phyloP scores from a whole-genome alignment of 164 flowering plant genomes.

The Dillenia suffruticosa region DNA sequence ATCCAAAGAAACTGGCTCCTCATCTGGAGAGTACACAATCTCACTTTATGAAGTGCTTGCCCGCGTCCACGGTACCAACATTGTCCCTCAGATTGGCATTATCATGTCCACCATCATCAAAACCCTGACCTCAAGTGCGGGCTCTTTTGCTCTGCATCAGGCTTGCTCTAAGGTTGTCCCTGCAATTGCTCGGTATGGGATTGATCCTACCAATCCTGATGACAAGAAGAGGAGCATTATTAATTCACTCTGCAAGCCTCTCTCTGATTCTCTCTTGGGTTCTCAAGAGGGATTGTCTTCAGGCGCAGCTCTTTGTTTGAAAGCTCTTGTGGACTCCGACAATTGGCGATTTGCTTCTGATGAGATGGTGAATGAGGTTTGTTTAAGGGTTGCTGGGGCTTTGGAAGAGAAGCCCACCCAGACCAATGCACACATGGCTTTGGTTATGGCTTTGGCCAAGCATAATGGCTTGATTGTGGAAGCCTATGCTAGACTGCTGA shows the following conservation, averaged over 20 bases:
- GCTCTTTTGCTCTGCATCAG: slow-evolving; percentile 84
- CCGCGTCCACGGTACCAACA: slow-evolving; percentile 72
- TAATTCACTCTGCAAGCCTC: slow-evolving; percentile 76
- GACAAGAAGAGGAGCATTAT: slow-evolving; percentile 66
- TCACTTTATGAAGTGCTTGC: slow-evolving; percentile 90
- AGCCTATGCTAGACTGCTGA: slow-evolving; percentile 75
- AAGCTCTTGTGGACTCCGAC: slow-evolving; percentile 89
- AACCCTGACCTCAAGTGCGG: slow-evolving; percentile 77
- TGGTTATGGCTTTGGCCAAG: slow-evolving; percentile 82
- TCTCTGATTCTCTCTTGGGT: slow-evolving; percentile 64
- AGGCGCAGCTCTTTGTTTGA: slow-evolving; percentile 89
- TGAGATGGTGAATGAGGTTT: slow-evolving; percentile 83
- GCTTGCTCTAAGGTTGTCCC: slow-evolving; percentile 93
- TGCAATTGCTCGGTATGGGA: slow-evolving; percentile 83
- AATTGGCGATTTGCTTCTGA: slow-evolving; percentile 89
- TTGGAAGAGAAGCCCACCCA: slow-evolving; percentile 72
- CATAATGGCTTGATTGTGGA: slow-evolving; percentile 63
- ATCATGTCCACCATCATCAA: slow-evolving; percentile 78
- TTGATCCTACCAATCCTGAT: slow-evolving; percentile 69
- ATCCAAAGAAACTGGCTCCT: slow-evolving; percentile 51
- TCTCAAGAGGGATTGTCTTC: slow-evolving; percentile 71
- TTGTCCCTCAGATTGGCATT: slow-evolving; percentile 71
- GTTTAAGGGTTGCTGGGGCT: slow-evolving; percentile 74
- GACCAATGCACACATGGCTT: slow-evolving; percentile 75
- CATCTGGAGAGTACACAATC: slow-evolving; percentile 70